These are phyloP conservation scores for Paragyromitra xinjiangensis DNA, from an alignment of 495 filamentous ascomycete species.

Conservation along the genomic window DNA sequence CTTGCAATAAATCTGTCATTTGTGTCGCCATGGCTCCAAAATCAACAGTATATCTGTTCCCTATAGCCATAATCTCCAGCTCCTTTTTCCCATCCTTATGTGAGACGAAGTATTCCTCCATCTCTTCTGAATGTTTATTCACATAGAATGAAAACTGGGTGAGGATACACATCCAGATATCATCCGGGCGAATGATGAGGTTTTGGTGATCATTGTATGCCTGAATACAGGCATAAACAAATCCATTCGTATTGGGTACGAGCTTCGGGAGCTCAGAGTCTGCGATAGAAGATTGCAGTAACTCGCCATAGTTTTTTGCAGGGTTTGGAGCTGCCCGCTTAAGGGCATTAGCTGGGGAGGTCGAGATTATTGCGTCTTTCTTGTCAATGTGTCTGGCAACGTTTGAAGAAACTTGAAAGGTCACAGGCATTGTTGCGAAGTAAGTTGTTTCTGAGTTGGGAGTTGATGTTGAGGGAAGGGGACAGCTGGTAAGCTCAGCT, in stretches of 20 bases:
- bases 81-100: constrained; percentile 61
- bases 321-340: constrained; percentile 8
- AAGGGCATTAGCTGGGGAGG: background rate
- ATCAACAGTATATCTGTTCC: constrained; percentile 57
- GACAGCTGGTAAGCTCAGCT: no score
- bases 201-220: constrained; percentile 67
- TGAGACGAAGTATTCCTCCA: constrained; percentile 61
- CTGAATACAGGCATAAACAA: constrained; percentile 63
- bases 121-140: constrained; percentile 62
- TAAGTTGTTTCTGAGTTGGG: background rate
- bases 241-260: constrained; percentile 62
- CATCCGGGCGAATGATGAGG: constrained; percentile 68
- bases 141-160: constrained; percentile 66
- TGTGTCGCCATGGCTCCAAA: constrained; percentile 59
- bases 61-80: constrained; percentile 59
- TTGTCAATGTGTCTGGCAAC: background rate
- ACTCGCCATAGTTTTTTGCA: background rate
- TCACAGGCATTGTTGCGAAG: constrained; percentile 27
- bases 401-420: constrained; percentile 27
- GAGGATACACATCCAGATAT: constrained; percentile 70
- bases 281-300: constrained; percentile 26
- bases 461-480: background rate
- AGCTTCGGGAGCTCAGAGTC: constrained; percentile 49
- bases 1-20: constrained; percentile 60
- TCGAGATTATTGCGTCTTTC: background rate